Conservation (phyloP, 345 rosid species). For the Hirschfeldia incana region DNA sequence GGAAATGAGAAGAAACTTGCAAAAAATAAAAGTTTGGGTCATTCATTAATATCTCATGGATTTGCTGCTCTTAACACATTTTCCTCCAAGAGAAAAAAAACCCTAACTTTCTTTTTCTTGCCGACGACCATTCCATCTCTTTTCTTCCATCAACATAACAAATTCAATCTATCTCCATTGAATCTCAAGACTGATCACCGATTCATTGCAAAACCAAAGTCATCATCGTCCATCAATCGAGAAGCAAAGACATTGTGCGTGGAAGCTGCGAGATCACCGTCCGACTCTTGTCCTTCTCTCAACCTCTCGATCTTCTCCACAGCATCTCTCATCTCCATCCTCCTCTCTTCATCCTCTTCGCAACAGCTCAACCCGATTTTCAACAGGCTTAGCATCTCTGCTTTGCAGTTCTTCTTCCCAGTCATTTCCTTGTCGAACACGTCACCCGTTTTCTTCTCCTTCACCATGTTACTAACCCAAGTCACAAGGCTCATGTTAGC, state of each 20-base stretch:
- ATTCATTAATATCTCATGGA: background rate
- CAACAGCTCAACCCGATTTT: constrained; percentile 81
- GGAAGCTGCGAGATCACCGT: constrained; percentile 21
- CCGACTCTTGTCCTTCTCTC: constrained; percentile 37
- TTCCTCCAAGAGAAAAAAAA: background rate
- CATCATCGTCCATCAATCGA: constrained; percentile 40
- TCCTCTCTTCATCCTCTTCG: constrained; percentile 54
- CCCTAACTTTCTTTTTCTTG: constrained; percentile 17
- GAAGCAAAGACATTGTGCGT: constrained; percentile 31
- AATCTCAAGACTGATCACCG: constrained; percentile 27
- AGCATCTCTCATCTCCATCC: constrained; percentile 46
- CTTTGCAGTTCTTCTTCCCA: constrained; percentile 50
- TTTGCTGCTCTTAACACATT: background rate
- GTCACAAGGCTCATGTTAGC: constrained; percentile 46
- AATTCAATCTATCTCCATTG: background rate
- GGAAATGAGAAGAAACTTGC: background rate
- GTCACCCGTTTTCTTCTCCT: constrained; percentile 52
- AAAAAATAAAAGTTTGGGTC: background rate
- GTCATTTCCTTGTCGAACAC: constrained; percentile 32
- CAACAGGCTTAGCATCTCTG: constrained; percentile 60
- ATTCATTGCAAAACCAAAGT: constrained; percentile 26
- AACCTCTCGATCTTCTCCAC: constrained; percentile 36
- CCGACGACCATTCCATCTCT: background rate
- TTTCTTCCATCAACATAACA: constrained; percentile 8
- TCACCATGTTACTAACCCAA: constrained; percentile 70